A percentile compares a stretch with the other conserved stretches of the same genome.
Conservation (phyloP, 2,329 filamentous ascomycete species). For the Neoarthrinium moseri region DNA sequence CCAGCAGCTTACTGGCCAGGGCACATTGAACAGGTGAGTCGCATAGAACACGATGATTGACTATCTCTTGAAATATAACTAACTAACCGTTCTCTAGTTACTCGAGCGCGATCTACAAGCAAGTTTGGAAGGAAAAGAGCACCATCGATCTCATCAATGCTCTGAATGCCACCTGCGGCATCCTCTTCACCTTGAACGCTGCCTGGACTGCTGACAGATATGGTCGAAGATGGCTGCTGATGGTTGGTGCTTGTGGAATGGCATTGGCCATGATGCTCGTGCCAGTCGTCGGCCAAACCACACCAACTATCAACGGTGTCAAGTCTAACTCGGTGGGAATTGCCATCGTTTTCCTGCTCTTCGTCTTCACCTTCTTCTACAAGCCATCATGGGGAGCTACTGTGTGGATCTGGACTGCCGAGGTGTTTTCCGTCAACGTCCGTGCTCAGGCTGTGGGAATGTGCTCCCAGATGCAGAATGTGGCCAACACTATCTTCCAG, state of each 20-base stretch:
- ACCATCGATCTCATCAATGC: conserved; percentile 73
- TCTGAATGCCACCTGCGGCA: conserved; percentile 70
- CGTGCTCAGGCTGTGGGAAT: conserved; percentile 69
- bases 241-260: conserved; percentile 68
- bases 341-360: conserved; percentile 66
- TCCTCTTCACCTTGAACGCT: conserved; percentile 71
- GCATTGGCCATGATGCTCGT: conserved; percentile 69
- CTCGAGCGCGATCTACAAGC: conserved; percentile 72
- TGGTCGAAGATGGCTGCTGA: conserved; percentile 68
- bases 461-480: conserved; percentile 59
- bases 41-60: background rate
- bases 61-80: background rate
- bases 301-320: conserved; percentile 50
- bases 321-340: conserved; percentile 63
- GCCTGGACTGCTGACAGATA: conserved; percentile 73
- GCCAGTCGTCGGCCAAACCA: conserved; percentile 40
- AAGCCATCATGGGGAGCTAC: conserved; percentile 71
- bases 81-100: conserved; percentile 45
- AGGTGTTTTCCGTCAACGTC: conserved; percentile 72
- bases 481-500: conserved; percentile 66
- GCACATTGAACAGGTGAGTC: conserved; percentile 57
- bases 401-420: conserved; percentile 70
- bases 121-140: conserved; percentile 58
- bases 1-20: conserved; percentile 72
- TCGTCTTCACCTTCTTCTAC: conserved; percentile 66